A percentile compares a stretch with the other conserved stretches of the same genome.
These are phyloP conservation scores for Arctium minus DNA, from an alignment of 129 eudicot genomes.

Conservation along the genomic window DNA sequence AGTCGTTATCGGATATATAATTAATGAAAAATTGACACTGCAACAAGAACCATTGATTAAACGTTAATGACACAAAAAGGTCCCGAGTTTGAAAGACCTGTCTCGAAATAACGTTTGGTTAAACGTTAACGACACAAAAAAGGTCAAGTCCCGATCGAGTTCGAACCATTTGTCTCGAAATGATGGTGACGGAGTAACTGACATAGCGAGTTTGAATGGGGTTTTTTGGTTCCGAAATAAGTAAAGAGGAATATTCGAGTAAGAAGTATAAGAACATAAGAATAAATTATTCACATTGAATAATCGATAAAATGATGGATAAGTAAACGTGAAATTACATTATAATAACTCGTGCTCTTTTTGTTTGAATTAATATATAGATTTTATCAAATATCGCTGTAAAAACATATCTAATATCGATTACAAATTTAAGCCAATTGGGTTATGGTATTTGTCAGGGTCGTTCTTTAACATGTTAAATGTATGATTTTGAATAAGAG, in stretches of 20 bases:
- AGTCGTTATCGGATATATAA: not conserved
- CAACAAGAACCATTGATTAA: not conserved
- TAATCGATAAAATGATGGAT: not conserved
- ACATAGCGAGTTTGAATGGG: not conserved
- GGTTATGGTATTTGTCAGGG: no score
- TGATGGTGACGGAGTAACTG: not conserved
- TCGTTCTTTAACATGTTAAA: no score
- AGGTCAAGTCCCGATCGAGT: not conserved
- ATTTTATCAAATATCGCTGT: no score
- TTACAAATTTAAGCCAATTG: not conserved
- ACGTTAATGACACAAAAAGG: not conserved
- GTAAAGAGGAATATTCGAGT: not conserved
- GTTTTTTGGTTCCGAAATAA: not conserved
- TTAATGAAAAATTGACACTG: not conserved
- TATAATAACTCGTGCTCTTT: not conserved
- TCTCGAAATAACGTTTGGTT: not conserved
- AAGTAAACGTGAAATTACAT: not conserved
- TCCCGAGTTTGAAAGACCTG: not conserved
- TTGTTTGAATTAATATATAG: no score
- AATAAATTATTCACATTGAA: no score
- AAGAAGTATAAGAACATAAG: not conserved
- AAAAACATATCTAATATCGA: no score
- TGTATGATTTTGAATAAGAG: no score
- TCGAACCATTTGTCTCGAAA: not conserved
- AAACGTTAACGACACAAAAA: not conserved